phyloP scores from a whole-genome alignment of 2,329 filamentous ascomycete genomes.

The Phyllosticta citriasiana region DNA sequence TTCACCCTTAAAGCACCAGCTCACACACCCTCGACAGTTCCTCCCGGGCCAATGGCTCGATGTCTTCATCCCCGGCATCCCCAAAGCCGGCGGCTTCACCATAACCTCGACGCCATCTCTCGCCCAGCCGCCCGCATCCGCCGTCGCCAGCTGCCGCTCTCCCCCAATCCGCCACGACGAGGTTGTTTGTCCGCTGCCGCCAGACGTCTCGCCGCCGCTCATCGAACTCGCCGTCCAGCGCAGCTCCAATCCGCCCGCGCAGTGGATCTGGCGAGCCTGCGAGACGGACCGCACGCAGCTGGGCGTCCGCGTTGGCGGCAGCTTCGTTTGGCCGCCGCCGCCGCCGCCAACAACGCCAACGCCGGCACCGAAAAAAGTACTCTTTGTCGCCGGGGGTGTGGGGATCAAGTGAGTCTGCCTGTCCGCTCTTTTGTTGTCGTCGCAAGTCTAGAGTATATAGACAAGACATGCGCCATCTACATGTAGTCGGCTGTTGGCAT shows the following conservation, averaged over 20 bases:
- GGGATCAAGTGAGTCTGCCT: conserved; percentile 57
- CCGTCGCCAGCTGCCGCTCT: neutral
- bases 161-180: neutral
- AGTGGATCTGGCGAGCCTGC: conserved; percentile 59
- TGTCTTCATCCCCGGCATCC: conserved; percentile 59
- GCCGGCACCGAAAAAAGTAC: conserved; percentile 44
- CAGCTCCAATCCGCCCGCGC: conserved; percentile 63
- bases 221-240: conserved; percentile 72
- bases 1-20: neutral
- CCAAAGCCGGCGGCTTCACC: conserved; percentile 75
- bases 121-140: conserved; percentile 19
- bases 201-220: conserved; percentile 32
- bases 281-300: conserved; percentile 52
- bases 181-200: conserved; percentile 8
- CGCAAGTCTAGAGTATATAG: too few species aligned
- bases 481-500: too few species aligned
- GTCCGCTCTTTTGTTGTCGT: too few species aligned
- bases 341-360: too few species aligned
- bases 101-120: conserved; percentile 60
- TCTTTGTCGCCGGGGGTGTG: conserved; percentile 73
- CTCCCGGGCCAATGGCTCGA: conserved; percentile 83
- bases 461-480: too few species aligned
- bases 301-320: conserved; percentile 64
- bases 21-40: conserved; percentile 44
- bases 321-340: conserved; percentile 69